Conservation (phyloP, 257 asterid species). For the Primulina huaijiensis region DNA sequence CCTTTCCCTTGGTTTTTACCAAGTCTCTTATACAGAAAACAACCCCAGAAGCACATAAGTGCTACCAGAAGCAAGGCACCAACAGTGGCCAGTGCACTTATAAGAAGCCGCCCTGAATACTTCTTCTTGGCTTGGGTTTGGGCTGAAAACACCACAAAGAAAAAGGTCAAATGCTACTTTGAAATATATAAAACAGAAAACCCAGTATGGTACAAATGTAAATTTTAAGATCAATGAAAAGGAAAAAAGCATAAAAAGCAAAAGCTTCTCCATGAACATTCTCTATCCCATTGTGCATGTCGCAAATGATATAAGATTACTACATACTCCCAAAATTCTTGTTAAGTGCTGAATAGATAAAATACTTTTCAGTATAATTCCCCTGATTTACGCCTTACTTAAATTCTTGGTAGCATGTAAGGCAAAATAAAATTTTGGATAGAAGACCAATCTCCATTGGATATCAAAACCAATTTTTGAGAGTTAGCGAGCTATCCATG, state of each 20-base stretch:
- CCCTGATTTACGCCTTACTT: no score
- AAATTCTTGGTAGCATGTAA: no score
- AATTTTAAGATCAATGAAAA: constrained; percentile 11
- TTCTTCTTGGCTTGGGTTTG: constrained; percentile 64
- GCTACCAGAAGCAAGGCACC: constrained; percentile 92
- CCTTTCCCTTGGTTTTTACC: constrained; percentile 68
- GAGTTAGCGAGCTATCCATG: constrained; percentile 13
- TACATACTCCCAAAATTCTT: background rate
- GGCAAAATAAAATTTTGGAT: no score
- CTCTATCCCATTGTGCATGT: constrained; percentile 3
- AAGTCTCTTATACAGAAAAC: constrained; percentile 76
- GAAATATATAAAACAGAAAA: constrained; percentile 7
- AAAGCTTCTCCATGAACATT: constrained; percentile 3
- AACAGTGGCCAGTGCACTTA: constrained; percentile 90
- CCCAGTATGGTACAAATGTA: constrained; percentile 7
- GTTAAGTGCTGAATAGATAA: background rate
- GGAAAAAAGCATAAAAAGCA: background rate
- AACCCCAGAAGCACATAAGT: constrained; percentile 95
- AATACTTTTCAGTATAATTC: no score
- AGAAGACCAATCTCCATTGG: no score
- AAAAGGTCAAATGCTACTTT: constrained; percentile 14
- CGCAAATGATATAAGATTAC: background rate
- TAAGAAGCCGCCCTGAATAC: constrained; percentile 70
- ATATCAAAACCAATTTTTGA: constrained; percentile 4
- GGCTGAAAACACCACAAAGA: constrained; percentile 38